These are phyloP conservation scores for Carpinus viminea DNA, from an alignment of 306 rosid genomes.

Conservation along the genomic window DNA sequence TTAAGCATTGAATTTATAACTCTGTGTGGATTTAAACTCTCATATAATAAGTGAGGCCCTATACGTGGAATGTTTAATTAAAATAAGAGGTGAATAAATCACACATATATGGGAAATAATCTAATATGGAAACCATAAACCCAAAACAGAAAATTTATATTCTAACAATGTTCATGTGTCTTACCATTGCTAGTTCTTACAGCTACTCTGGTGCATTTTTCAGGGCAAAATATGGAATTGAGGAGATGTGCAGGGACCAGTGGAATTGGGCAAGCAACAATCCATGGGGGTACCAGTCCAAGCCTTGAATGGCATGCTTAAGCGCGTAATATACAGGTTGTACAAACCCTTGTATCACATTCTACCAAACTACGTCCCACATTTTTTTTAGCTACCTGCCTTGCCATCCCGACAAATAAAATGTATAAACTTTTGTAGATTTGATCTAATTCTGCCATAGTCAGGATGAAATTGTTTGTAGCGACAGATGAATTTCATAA, in stretches of 20 bases:
- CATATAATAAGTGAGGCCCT: too few species aligned
- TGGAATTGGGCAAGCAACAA: conserved; percentile 95
- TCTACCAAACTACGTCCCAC: neutral
- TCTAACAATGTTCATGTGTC: neutral
- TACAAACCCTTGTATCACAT: conserved; percentile 6
- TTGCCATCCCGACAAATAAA: conserved; percentile 4
- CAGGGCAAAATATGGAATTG: conserved; percentile 63
- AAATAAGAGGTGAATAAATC: too few species aligned
- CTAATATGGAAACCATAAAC: too few species aligned
- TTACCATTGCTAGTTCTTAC: neutral
- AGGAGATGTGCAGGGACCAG: conserved; percentile 97
- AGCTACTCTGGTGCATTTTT: neutral
- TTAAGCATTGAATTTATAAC: too few species aligned
- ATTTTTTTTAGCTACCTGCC: neutral
- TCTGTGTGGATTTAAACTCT: too few species aligned
- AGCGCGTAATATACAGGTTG: neutral
- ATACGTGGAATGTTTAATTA: too few species aligned
- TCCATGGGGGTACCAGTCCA: conserved; percentile 74
- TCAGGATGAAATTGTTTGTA: neutral
- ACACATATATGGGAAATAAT: too few species aligned
- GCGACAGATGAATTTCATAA: neutral
- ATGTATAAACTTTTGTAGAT: neutral
- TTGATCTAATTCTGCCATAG: neutral
- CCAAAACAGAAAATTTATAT: too few species aligned
- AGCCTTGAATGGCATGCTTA: conserved; percentile 34